A percentile compares a stretch with the other conserved stretches of the same genome.
Evolutionary conservation across 306 rosid species (phyloP).

Genomic region (Cyamopsis tetragonoloba): DNA sequence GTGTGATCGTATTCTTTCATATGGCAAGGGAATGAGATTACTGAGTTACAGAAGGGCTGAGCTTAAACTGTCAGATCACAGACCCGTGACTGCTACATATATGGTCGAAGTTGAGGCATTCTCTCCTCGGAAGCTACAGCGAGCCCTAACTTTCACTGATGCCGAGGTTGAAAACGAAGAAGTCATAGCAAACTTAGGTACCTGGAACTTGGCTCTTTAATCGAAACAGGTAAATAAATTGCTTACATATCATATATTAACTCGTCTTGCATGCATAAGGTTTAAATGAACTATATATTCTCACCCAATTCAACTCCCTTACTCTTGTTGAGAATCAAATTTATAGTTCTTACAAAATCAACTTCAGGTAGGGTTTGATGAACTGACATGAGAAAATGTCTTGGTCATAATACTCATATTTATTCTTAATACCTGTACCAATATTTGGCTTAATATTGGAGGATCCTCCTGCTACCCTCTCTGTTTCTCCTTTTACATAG

Average conservation of each 20-base stretch:
- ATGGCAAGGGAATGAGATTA: slow-evolving; percentile 74
- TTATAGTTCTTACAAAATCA: not conserved
- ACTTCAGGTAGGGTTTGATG: not conserved
- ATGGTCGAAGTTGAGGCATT: slow-evolving; percentile 81
- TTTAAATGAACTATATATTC: not conserved
- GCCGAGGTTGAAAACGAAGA: slow-evolving; percentile 81
- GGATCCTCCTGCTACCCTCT: too few species aligned
- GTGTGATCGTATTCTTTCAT: slow-evolving; percentile 93
- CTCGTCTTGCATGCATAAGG: not conserved
- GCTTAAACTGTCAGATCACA: slow-evolving; percentile 71
- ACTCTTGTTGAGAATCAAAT: not conserved
- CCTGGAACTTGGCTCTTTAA: slow-evolving; percentile 38
- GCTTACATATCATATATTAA: not conserved
- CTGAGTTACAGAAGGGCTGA: slow-evolving; percentile 63
- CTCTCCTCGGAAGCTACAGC: slow-evolving; percentile 74
- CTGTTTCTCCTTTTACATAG: too few species aligned
- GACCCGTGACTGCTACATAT: slow-evolving; percentile 89
- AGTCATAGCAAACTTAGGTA: slow-evolving; percentile 27
- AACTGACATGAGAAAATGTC: not conserved
- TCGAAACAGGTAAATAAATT: slow-evolving; percentile 42
- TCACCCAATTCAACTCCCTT: not conserved
- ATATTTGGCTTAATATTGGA: not conserved
- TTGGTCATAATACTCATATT: not conserved
- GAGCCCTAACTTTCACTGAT: slow-evolving; percentile 82
- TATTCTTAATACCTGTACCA: not conserved